Base-by-base conservation (phyloP, 2,329 filamentous ascomycete species). In the Alternaria sp. region DNA sequence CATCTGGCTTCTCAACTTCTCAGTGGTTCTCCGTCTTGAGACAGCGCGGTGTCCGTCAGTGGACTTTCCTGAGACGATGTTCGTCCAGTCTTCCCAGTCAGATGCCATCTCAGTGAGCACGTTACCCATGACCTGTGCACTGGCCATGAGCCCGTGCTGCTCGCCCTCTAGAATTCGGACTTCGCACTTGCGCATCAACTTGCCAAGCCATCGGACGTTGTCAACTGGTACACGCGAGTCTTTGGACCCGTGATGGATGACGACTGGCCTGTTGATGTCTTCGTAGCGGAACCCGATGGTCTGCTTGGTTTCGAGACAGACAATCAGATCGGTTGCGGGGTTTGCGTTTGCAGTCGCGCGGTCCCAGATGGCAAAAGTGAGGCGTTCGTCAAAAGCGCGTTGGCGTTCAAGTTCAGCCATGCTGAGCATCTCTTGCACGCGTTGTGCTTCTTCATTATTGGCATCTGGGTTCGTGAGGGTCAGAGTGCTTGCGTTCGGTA, bases 211-310 rank as follows among this genome's bases (percentile, higher is more conserved):
- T 68, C 91, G 88, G 21, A 97, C 93, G 74, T 99, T 99, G 61
- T 97, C 96, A 13, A 97, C 91, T 0, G 96, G 96, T 1, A 99
- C 96, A 23, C 96, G 88, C 7, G 91, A 93, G 75, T 99, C 96
- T 71, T 92, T 90, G 74, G 89, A 93, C 40, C 96, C 96, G 77
- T 99, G 96, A 74, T 97, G 95, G 68, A 99, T 97, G 23, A 97
- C 91, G 0, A 98, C 92, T 0, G 93, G 88, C 9, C 93, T 88
- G 6, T 91, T 96, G 69, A 99, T 97, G 77, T 99, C 96, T 17
- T 97, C 95, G 76, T 99, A 99, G 53, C 94, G 89, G 82, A 99
- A 99, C 0, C 96, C 96, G 72, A 99, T 97, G 0, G 92, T 90
- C 73, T 97, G 93, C 26, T 92, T 88, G 21, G 96, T 89, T 80